Evolutionary conservation across 352 stramenopile genomes (phyloP), one percentile per base, ranked within the genome.

Genomic region (Globisporangium heterothallicum): DNA sequence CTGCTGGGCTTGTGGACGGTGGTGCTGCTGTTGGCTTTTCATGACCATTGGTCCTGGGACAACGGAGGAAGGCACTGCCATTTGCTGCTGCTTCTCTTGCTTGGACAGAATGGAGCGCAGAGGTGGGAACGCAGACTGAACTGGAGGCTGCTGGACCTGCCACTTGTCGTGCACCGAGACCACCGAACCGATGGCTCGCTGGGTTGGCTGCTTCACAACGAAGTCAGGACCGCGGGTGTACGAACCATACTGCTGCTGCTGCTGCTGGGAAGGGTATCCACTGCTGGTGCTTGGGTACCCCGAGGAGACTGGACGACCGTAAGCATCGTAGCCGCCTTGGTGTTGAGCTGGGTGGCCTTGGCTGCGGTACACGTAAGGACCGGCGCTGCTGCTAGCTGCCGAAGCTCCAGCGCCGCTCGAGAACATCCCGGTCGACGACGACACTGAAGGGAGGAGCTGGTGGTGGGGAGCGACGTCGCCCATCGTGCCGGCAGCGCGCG

Each of bases 11-110:
- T 57, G 45, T 19, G 34, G n/a, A n/a, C 29, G 51, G 9, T 38
- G 52, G 38, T 47, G 35, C 26, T 24, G 36, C 21, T 36, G 44
- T 14, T 59, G 34, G 27, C n/a, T 32, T 38, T 60, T 60, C 36
- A 54, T 44, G 24, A 74, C 49, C 44, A 76, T 63, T 26, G 70
- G 66, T 13, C 52, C 7, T 34, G 25, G 19, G 19, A 51, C 43
- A 26, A 25, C 29, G 19, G 25, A 24, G 19, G 47, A 35, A n/a
- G 25, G 27, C 14, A 49, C 29, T 21, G 48, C 10, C 24, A 44
- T 16, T 35, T 29, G 42, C 22, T 29, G 42, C 22, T 18, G 32
- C 41, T 57, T 56, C 16, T 63, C 51, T 22, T 24, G 43, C 57
- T 64, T 64, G 8, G 42, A 43, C 22, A 64, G 22, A 21, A 64